phyloP scores from a whole-genome alignment of 768 basidiomycete genomes.

The Mycena sanguinolenta region DNA sequence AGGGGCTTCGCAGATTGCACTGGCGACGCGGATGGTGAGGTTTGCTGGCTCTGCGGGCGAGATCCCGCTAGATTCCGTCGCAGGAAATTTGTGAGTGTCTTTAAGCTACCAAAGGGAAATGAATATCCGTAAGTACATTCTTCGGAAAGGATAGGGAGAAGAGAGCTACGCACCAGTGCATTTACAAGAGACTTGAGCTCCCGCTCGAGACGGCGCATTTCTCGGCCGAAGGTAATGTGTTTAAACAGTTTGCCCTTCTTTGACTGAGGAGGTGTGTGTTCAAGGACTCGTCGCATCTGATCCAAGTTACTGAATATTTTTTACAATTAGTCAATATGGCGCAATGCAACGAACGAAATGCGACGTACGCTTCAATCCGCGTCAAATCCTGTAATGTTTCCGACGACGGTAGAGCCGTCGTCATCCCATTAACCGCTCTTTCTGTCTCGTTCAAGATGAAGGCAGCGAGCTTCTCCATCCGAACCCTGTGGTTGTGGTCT shows the following conservation, averaged over 20 bases:
- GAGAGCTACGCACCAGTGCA: no score
- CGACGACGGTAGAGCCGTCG: background rate
- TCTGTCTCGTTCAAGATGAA: background rate
- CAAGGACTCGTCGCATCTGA: background rate
- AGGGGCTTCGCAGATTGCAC: background rate
- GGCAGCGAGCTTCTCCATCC: no score
- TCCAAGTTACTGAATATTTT: background rate
- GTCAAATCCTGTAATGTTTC: background rate
- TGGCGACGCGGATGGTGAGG: background rate
- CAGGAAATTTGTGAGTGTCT: no score
- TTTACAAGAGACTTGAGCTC: no score
- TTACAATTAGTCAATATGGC: background rate
- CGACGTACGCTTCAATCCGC: background rate
- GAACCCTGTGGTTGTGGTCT: no score
- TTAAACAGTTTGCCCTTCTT: background rate
- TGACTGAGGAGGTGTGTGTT: background rate
- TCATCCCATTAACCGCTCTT: background rate
- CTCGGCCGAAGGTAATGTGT: background rate
- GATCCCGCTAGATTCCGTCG: no score
- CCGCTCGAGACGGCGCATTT: no score
- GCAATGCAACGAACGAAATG: background rate
- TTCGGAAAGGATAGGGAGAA: no score
- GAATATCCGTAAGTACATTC: no score
- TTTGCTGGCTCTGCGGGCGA: background rate
- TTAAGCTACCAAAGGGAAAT: no score